phyloP scores from a whole-genome alignment of 768 basidiomycete species.

The Termitomyces eurrhizus region DNA sequence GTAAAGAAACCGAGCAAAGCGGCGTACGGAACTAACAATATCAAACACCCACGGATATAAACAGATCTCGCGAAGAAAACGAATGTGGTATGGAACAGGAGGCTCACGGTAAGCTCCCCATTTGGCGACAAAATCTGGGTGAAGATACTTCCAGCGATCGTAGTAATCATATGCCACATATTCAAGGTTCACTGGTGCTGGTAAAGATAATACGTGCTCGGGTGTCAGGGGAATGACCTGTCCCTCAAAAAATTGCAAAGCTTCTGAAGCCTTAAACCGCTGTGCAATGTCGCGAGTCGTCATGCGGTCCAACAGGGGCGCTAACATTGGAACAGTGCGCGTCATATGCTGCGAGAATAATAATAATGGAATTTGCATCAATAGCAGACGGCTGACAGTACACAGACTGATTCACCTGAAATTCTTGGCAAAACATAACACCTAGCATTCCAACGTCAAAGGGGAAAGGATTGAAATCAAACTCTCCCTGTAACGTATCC shows the following conservation, averaged over 20 bases:
- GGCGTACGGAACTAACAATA: too few species aligned
- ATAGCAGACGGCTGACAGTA: neutral
- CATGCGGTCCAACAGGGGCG: slow-evolving; percentile 17
- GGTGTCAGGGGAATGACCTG: neutral
- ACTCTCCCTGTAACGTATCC: too few species aligned
- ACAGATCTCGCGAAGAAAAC: too few species aligned
- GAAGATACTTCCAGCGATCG: too few species aligned
- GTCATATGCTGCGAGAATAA: neutral
- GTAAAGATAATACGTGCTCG: neutral
- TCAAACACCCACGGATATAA: too few species aligned
- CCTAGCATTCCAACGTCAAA: slow-evolving; percentile 18
- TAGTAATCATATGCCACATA: too few species aligned
- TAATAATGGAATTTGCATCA: neutral
- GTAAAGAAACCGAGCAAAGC: too few species aligned
- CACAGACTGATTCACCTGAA: slow-evolving; percentile 9
- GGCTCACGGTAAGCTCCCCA: too few species aligned
- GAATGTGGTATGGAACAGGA: too few species aligned
- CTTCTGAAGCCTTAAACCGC: slow-evolving; percentile 12
- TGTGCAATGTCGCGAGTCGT: slow-evolving; percentile 18
- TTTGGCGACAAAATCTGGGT: too few species aligned
- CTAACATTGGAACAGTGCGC: slow-evolving; percentile 3
- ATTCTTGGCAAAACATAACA: neutral
- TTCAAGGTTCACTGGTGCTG: neutral
- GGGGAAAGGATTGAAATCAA: slow-evolving; percentile 16
- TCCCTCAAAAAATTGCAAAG: slow-evolving; percentile 20